Evolutionary conservation across 441 rosid genomes (phyloP).

Genomic region (Aquilaria agallochum): DNA sequence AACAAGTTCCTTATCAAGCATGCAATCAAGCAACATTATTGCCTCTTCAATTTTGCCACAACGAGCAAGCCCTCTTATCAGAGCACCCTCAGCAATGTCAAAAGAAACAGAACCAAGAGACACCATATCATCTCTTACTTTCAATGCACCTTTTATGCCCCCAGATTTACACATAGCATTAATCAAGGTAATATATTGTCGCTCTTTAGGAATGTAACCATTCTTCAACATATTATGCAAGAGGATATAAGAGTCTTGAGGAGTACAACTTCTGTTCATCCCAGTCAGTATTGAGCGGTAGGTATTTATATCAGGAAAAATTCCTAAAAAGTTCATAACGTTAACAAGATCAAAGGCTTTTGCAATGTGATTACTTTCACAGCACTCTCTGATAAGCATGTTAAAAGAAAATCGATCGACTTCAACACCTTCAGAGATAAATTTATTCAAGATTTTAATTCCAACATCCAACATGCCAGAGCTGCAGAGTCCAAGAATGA

Average conservation of each 20-base stretch:
- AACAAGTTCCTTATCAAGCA: conserved; percentile 49
- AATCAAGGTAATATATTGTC: conserved; percentile 51
- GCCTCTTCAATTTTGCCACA: conserved; percentile 84
- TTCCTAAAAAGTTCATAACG: conserved; percentile 43
- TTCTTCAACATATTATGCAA: conserved; percentile 56
- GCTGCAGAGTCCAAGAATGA: conserved; percentile 63
- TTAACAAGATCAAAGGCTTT: conserved; percentile 50
- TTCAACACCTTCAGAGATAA: conserved; percentile 43
- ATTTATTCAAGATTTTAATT: conserved; percentile 52
- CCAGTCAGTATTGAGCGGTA: conserved; percentile 37
- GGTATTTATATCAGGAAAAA: conserved; percentile 42
- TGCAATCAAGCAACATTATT: conserved; percentile 45
- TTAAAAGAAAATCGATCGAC: conserved; percentile 50
- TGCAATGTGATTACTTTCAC: conserved; percentile 39
- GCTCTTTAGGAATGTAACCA: conserved; percentile 44
- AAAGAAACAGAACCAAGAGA: conserved; percentile 32
- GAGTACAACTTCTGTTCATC: conserved; percentile 45
- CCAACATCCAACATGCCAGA: conserved; percentile 58
- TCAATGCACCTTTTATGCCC: conserved; percentile 52
- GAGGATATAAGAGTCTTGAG: conserved; percentile 45
- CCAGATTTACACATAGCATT: conserved; percentile 68
- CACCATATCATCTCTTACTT: conserved; percentile 69
- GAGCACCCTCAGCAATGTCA: conserved; percentile 78
- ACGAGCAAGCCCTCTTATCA: conserved; percentile 76
- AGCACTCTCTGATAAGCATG: conserved; percentile 51